These are phyloP conservation scores for Asterionellopsis glacialis DNA, from an alignment of 108 stramenopile species.

Conservation along the genomic window DNA sequence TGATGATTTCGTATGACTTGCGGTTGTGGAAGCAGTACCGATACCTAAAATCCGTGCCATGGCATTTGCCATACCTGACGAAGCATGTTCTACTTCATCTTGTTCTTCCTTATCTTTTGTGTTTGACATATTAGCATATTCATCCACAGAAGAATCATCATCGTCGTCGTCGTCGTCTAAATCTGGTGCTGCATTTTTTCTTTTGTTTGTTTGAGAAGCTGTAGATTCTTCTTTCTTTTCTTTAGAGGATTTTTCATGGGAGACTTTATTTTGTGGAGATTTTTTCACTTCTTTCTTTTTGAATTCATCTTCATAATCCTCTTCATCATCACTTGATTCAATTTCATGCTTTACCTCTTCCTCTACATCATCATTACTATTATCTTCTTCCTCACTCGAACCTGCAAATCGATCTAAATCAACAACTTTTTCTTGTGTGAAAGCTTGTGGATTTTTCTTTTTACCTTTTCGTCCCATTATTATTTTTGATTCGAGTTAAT, in stretches of 20 bases:
- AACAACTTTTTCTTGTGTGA: slow-evolving; percentile 1
- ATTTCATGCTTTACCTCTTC: no score
- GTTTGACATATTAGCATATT: slow-evolving; percentile 10
- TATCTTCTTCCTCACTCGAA: slow-evolving; percentile 72
- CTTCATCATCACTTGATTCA: not conserved
- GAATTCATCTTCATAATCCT: slow-evolving; percentile 14
- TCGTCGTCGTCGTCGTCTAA: slow-evolving; percentile 13
- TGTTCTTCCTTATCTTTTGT: slow-evolving; percentile 9
- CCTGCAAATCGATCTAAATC: slow-evolving; percentile 82
- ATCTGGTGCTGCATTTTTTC: slow-evolving; percentile 9
- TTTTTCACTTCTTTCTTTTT: not conserved
- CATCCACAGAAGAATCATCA: slow-evolving; percentile 15
- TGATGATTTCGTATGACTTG: no score
- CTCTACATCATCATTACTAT: no score
- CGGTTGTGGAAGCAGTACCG: slow-evolving; percentile 8
- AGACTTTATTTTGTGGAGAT: no score
- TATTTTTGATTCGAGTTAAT: no score
- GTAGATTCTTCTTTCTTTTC: slow-evolving; percentile 20
- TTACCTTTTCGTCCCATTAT: no score
- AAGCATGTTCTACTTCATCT: not conserved
- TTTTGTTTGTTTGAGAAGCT: slow-evolving; percentile 16
- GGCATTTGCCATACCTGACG: slow-evolving; percentile 65
- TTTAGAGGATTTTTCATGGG: not conserved
- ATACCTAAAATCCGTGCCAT: slow-evolving; percentile 81
- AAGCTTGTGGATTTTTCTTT: no score